Base-by-base conservation (phyloP, 2,329 filamentous ascomycete genomes). In the Rhynchosporium agropyri region DNA sequence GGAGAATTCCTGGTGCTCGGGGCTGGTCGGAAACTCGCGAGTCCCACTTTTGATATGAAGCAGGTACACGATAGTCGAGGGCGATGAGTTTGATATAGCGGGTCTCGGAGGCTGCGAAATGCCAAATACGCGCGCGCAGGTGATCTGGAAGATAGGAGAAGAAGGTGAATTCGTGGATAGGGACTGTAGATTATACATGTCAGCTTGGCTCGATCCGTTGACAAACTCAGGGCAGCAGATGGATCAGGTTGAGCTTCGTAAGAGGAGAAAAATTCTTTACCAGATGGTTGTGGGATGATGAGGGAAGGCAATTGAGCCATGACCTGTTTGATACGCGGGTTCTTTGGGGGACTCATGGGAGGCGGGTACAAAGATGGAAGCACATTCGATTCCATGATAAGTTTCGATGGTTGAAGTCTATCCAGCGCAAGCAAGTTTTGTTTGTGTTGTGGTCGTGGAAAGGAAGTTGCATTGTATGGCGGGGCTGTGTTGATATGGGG, bases 11-110 rank as follows among this genome's bases (percentile, higher is more conserved):
- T 7, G 50, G 50, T 4, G 28, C 13, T 12, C 40, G 38, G 8
- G 6, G n/a, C 28, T 54, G 50, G 3, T 33, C 50, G 10, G 50
- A 3, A 10, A 54, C 20, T 1, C 33, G 7, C 6, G 50, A 54
- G 36, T 54, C 50, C 50, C 50, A 54, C n/a, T 6, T 54, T 40
- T 54, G 50, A 20, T 40, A 40, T 4, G 15, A 54, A 36, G 50
- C 2, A 26, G 50, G 50, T 1, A n/a, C 6, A 7, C 6, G 8
- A 8, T 33, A 33, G 36, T 54, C 33, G 50, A 54, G 50, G 15
- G 38, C 50, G 50, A 54, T 54, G 33, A 54, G 33, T 42, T 54
- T 54, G 36, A 54, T 42, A 9, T 40, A 42, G 2, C 50, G 50
- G n/a, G 50, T n/a, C 10, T 54, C 50, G 8, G 36, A 54, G 20